Base-by-base conservation (phyloP, 108 stramenopile genomes). In the Nitzschia putrida region DNA sequence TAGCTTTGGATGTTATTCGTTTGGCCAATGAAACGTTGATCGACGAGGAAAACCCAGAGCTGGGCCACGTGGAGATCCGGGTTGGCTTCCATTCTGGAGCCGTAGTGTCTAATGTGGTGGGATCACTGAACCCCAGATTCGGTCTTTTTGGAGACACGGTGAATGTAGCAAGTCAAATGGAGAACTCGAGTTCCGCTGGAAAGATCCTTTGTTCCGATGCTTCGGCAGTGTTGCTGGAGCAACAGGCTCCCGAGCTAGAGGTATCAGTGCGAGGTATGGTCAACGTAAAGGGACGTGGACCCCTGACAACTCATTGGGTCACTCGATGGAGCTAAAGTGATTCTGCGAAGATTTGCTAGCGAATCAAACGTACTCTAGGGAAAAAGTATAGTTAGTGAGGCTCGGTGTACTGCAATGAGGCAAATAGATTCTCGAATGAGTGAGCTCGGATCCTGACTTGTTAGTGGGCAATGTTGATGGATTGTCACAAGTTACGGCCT, bases 101-200 rank as follows among this genome's bases (percentile, higher is more conserved):
- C 5, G 57, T 82, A 37, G 80, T 87, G 0, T 79, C 78, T 0
- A 69, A 71, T 53, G 83, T 87, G 0, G 79, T 87, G 0, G 86
- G 86, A 12, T 56, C 71, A 13, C 60, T 76, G n/a, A 82, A 76
- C 68, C 80, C 76, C 11, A 58, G 71, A 12, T 86, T 74, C 54
- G 76, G 85, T 49, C 26, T 85, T 12, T 85, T 85, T 72, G 85
- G 85, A 20, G 85, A 85, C 22, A 79, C 86, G 8, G 86, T 88
- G 8, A 88, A 85, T 63, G 68, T 72, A 11, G 58, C 86, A 8
- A 54, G 73, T 2, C 53, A 83, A 37, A 85, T 88, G 86, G 84
- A 88, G 58, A 72, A 71, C 41, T 73, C 73, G 50, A 76, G 73
- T 18, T 37, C 25, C 12, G 22, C 51, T 5, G 76, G 60, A 20